Evolutionary conservation across 805 yeast genomes (phyloP), one percentile per base, ranked within the genome.

Genomic region (Yarrowia sp.): DNA sequence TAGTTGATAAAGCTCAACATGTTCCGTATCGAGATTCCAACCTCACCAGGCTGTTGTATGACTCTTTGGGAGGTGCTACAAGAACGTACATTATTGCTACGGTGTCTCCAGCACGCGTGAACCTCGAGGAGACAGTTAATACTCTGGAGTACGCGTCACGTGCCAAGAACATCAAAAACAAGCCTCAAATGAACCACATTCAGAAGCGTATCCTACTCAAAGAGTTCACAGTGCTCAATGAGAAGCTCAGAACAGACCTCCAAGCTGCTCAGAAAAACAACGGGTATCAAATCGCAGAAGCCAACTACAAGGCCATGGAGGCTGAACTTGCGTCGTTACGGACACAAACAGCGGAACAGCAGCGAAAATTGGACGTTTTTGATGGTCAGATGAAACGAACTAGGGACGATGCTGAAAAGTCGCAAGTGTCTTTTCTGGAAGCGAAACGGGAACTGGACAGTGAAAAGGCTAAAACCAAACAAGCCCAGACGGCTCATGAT

Each of bases 11-110:
- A 43, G 79, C 81, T 17, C 76, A 82, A 2, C 96, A 90, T 73
- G 84, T 93, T 35, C 98, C 98, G 0, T 92, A 91, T 73, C 74
- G 96, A 68, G 96, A 90, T 69, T 89, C 95, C 0, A 90, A 90
- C 74, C 80, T 90, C 66, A 90, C 96, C 0, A 79, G 92, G 68
- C 75, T 90, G 17, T 78, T 90, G 43, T 95, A 90, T 70, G 96
- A 89, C 70, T 88, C 93, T 0, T 78, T 92, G 3, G 98, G 98
- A 1, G 97, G 97, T 1, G 81, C 85, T 65, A 91, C 97, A 0
- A 88, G 89, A 71, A 92, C 98, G 0, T 87, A 92, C 36, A 80
- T 92, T 65, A 89, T 92, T 31, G 96, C 97, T 1, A 92, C 96
- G 0, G 82, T 92, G 1, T 89, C 96, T 8, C 96, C 97, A 0